Base-by-base conservation (phyloP, 345 rosid genomes). In the Aquilaria yunnanensis region DNA sequence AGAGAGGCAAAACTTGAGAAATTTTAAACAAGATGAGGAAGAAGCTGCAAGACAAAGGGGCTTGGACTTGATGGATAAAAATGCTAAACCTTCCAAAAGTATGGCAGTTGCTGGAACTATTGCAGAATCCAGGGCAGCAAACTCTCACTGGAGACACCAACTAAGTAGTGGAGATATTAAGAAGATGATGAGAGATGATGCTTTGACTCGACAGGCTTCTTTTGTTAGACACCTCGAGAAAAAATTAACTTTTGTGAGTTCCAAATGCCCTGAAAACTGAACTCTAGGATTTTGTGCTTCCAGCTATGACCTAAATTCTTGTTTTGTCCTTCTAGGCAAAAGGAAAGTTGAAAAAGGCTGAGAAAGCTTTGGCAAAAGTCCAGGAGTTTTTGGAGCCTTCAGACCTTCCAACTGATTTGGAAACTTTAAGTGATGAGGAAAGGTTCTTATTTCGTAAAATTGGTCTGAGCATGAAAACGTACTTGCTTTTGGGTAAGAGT, bases 381-480 rank as follows among this genome's bases (percentile, higher is more conserved):
- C 96, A 87, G 68, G 65, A 68, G 72, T 68, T 74, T 81, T 80
- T 89, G 62, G 85, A 87, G 49, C 96, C 96, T 16, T 70, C 91
- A 9, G 96, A 85, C 14, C 83, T 82, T 62, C 96, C 98, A 30
- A 78, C 78, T 48, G 98, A 92, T 72, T 82, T 83, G 71, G 96
- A 92, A 75, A 82, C 83, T 12, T 68, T 92, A 64, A 89, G 75
- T 47, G 86, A 85, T 30, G 98, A 92, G 79, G 96, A 92, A 74
- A 87, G 96, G 65, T 71, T 80, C 78, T 75, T 89, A 62, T 84
- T 79, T 73, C 93, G 88, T n/a, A 89, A 81, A 77, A 82, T 92
- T 55, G 96, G 96, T 79, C 74, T 82, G 70, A 89, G 96, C 70
- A 89, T 92, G 98, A 87, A 87, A 71, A 92, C 96, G 8, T 92